Conservation (phyloP, 2,329 filamentous ascomycete genomes). For the Ambrosiella beaveri region DNA sequence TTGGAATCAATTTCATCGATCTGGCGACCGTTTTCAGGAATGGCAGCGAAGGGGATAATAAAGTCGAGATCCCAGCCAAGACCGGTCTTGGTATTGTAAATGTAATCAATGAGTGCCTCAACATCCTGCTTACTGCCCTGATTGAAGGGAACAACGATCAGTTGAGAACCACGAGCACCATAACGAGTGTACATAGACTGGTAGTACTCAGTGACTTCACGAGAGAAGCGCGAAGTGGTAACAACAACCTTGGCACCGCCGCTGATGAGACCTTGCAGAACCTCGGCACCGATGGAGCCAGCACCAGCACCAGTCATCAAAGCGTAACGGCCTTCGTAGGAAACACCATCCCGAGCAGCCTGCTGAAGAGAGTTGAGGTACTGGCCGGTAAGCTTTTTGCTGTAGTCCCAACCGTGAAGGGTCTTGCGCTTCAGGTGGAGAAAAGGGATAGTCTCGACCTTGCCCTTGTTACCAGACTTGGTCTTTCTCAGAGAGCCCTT, state of each 20-base stretch:
- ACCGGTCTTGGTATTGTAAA: slow-evolving; percentile 90
- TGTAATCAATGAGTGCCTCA: slow-evolving; percentile 83
- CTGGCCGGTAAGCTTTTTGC: slow-evolving; percentile 87
- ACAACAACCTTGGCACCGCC: slow-evolving; percentile 94
- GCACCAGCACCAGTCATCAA: slow-evolving; percentile 97
- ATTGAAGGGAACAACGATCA: slow-evolving; percentile 97
- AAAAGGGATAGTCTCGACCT: slow-evolving; percentile 95
- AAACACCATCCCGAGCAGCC: slow-evolving; percentile 72
- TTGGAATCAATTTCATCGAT: slow-evolving; percentile 95
- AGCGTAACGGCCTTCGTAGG: slow-evolving; percentile 85
- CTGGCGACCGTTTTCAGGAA: slow-evolving; percentile 92
- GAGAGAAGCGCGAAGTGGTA: slow-evolving; percentile 90
- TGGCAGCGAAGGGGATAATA: slow-evolving; percentile 90
- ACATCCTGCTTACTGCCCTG: slow-evolving; percentile 97
- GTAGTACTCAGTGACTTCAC: slow-evolving; percentile 97
- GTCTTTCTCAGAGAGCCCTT: slow-evolving; percentile 38
- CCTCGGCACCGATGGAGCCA: slow-evolving; percentile 92
- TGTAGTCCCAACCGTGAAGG: slow-evolving; percentile 94
- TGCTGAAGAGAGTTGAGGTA: slow-evolving; percentile 88
- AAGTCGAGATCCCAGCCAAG: slow-evolving; percentile 97
- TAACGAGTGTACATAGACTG: slow-evolving; percentile 95
- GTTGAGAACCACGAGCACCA: slow-evolving; percentile 82
- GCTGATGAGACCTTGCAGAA: slow-evolving; percentile 86
- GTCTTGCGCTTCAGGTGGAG: slow-evolving; percentile 89
- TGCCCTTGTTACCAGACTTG: slow-evolving; percentile 55